A percentile compares a stretch with the other conserved stretches of the same genome.
phyloP scores from a whole-genome alignment of 148 eudicot species.

The Amaranthus palmeri region DNA sequence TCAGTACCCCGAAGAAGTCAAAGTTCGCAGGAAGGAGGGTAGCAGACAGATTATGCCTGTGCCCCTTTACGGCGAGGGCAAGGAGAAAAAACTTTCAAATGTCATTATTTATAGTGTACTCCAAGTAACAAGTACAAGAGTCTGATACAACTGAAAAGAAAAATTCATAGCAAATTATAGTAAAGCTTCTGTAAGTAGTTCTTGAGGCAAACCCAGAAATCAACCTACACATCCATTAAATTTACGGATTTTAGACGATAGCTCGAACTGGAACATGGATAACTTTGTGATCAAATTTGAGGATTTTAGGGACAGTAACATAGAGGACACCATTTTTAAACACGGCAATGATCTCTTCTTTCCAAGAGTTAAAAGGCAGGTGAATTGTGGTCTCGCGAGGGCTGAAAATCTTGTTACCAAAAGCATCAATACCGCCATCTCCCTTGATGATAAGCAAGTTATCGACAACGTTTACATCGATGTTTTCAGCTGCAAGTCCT shows the following conservation, averaged over 20 bases:
- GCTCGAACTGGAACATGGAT: conserved; percentile 13
- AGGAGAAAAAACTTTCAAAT: no score
- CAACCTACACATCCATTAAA: not conserved
- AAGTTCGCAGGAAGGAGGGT: no score
- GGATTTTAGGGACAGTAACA: conserved; percentile 10
- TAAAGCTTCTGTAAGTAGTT: not conserved
- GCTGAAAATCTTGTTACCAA: conserved; percentile 12
- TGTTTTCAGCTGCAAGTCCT: conserved; percentile 10
- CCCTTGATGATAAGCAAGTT: conserved; percentile 10
- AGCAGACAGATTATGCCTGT: no score
- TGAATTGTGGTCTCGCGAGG: conserved; percentile 7
- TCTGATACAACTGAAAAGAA: not conserved
- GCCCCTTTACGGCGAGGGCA: no score
- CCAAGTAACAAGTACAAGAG: not conserved
- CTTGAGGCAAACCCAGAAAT: not conserved
- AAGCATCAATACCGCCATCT: conserved; percentile 7
- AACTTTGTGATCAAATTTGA: conserved; percentile 7
- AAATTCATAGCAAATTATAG: not conserved
- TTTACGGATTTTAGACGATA: not conserved
- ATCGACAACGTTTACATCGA: not conserved
- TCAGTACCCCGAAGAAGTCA: no score
- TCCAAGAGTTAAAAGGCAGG: conserved; percentile 3
- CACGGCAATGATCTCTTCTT: conserved; percentile 5
- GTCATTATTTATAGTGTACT: no score
- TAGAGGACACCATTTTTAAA: conserved; percentile 19